Evolutionary conservation across 2,329 filamentous ascomycete species (phyloP).

Genomic region (Hypocreales sp.): DNA sequence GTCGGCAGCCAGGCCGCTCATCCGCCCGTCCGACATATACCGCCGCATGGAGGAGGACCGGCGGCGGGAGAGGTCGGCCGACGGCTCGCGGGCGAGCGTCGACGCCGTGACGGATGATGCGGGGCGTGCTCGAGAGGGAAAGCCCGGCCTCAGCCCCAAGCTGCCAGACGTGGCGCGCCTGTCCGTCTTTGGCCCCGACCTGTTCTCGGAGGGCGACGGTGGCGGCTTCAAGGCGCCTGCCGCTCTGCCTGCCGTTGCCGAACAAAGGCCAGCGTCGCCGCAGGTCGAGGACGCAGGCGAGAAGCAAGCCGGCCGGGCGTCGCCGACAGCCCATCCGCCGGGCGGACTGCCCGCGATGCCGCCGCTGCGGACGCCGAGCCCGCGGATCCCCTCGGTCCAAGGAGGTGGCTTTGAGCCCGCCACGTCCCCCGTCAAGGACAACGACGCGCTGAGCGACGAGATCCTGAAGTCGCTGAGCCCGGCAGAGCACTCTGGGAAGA

Average conservation of each 20-base stretch:
- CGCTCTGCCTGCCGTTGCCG: constrained; percentile 3
- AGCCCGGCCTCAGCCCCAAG: too few species aligned
- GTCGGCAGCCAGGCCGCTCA: constrained; percentile 47
- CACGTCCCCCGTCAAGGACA: constrained; percentile 47
- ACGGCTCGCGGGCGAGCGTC: too few species aligned
- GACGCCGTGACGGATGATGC: too few species aligned
- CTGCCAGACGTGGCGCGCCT: constrained; percentile 42
- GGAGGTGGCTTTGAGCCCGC: too few species aligned
- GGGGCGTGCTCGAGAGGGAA: too few species aligned
- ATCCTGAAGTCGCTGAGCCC: constrained; percentile 56
- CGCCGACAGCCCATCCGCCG: too few species aligned
- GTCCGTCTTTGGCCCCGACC: constrained; percentile 43
- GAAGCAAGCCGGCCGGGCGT: too few species aligned
- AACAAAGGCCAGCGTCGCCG: constrained; percentile 1
- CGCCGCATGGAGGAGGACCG: constrained; percentile 53
- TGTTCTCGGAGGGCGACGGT: too few species aligned
- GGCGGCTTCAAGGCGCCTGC: too few species aligned
- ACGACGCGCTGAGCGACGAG: constrained; percentile 55
- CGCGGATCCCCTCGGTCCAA: constrained; percentile 2
- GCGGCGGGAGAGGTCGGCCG: too few species aligned
- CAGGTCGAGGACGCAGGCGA: too few species aligned
- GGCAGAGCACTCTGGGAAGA: constrained; percentile 4
- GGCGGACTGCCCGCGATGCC: constrained; percentile 14
- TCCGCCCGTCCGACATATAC: constrained; percentile 66
- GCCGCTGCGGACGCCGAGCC: constrained; percentile 19